These are phyloP conservation scores for Curvularia sp. DNA, from an alignment of 2,329 filamentous ascomycete species.

Conservation along the genomic window DNA sequence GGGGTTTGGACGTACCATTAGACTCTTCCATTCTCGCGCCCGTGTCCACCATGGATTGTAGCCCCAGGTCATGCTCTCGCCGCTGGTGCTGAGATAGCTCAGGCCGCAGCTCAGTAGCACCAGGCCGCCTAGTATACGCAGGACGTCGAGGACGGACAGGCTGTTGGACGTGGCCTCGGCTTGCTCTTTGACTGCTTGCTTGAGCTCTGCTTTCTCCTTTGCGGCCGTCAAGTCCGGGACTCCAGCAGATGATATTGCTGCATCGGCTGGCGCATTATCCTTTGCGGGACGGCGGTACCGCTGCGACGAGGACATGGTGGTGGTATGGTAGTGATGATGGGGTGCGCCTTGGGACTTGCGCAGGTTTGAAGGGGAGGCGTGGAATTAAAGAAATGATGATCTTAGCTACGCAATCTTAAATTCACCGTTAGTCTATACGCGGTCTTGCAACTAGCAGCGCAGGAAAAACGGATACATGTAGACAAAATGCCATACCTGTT, in stretches of 20 bases:
- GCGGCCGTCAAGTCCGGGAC: constrained; percentile 21
- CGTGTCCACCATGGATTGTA: constrained; percentile 51
- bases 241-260: constrained; percentile 15
- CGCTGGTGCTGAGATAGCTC: constrained; percentile 77
- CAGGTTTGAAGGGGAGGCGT: background rate
- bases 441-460: background rate
- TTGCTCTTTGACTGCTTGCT: constrained; percentile 34
- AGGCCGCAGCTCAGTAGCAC: constrained; percentile 70
- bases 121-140: constrained; percentile 73
- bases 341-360: background rate
- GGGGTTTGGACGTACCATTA: constrained; percentile 33
- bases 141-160: constrained; percentile 63
- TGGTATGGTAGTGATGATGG: background rate
- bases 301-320: constrained; percentile 31
- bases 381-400: background rate
- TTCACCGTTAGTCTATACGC: background rate
- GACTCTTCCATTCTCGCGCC: constrained; percentile 42
- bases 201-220: constrained; percentile 36
- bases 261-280: constrained; percentile 10
- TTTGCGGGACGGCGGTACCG: constrained; percentile 33
- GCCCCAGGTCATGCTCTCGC: constrained; percentile 59
- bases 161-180: constrained; percentile 30
- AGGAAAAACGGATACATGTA: background rate
- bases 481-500: background rate
- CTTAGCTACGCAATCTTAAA: background rate